A percentile compares a stretch with the other conserved stretches of the same genome.
Evolutionary conservation across 2,329 filamentous ascomycete genomes (phyloP).

Genomic region (Stromatinia cepivora): DNA sequence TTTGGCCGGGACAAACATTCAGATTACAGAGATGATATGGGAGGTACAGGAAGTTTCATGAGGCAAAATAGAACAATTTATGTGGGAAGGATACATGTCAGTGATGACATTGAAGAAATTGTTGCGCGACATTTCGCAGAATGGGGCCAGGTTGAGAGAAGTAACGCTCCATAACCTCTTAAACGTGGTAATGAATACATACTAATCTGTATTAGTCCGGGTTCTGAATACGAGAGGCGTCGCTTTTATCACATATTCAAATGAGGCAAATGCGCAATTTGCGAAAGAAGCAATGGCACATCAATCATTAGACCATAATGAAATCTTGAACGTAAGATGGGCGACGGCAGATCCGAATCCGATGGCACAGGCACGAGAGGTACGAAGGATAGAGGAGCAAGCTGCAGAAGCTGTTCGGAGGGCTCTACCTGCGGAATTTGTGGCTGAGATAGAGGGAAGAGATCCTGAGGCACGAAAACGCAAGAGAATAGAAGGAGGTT

Average conservation of each 20-base stretch:
- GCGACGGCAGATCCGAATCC: constrained; percentile 96
- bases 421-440: constrained; percentile 84
- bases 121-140: constrained; percentile 94
- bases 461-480: constrained; percentile 85
- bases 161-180: constrained; percentile 38
- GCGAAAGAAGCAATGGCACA: constrained; percentile 96
- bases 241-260: constrained; percentile 91
- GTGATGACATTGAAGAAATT: constrained; percentile 95
- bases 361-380: constrained; percentile 89
- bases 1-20: constrained; percentile 91
- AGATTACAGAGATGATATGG: constrained; percentile 97
- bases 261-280: constrained; percentile 87
- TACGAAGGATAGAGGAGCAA: constrained; percentile 86
- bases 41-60: constrained; percentile 91
- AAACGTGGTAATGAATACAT: neutral
- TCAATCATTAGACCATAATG: constrained; percentile 85
- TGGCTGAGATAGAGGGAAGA: constrained; percentile 90
- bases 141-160: constrained; percentile 90
- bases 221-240: constrained; percentile 89
- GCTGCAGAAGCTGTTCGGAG: constrained; percentile 89
- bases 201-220: constrained; percentile 51
- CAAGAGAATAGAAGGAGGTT: constrained; percentile 84
- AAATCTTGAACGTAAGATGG: constrained; percentile 95
- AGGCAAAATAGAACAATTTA: constrained; percentile 93
- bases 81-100: constrained; percentile 89